A percentile compares a stretch with the other conserved stretches of the same genome.
phyloP scores from a whole-genome alignment of 345 rosid genomes.

The Syzygium jambos region DNA sequence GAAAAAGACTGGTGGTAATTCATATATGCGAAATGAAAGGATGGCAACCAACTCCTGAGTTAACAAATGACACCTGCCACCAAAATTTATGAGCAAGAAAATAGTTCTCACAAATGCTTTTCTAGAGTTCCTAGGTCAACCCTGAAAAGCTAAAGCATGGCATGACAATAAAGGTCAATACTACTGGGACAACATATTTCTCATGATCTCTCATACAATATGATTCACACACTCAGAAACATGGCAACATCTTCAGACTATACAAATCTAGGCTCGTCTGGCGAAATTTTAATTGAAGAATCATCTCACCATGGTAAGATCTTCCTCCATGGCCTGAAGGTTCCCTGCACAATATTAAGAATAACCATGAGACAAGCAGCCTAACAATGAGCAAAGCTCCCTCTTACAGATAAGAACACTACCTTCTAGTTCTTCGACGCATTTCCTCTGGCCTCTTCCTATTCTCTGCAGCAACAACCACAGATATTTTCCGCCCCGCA shows the following conservation, averaged over 20 bases:
- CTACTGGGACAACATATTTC: not conserved
- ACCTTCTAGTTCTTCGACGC: slow-evolving; percentile 67
- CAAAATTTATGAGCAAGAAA: not conserved
- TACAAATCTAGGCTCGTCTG: not conserved
- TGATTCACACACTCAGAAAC: not conserved
- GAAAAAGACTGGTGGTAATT: not conserved
- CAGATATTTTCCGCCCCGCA: slow-evolving; percentile 87
- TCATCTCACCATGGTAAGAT: slow-evolving; percentile 52
- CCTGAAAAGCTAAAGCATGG: not conserved
- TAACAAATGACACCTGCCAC: not conserved
- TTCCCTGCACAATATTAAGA: slow-evolving; percentile 38
- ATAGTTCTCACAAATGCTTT: not conserved
- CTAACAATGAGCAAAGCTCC: not conserved
- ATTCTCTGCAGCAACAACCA: slow-evolving; percentile 81
- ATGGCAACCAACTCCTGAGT: not conserved
- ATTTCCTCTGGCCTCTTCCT: slow-evolving; percentile 99
- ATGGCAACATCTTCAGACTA: not conserved
- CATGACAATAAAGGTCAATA: not conserved
- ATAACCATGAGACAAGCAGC: not conserved
- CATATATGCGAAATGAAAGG: not conserved
- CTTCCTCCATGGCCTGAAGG: slow-evolving; percentile 58
- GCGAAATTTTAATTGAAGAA: not conserved
- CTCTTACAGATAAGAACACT: slow-evolving; percentile 20
- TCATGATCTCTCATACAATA: not conserved
- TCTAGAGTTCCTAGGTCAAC: not conserved